These are phyloP conservation scores for Pseudocercospora cruenta DNA, from an alignment of 2,329 filamentous ascomycete species.

Conservation along the genomic window DNA sequence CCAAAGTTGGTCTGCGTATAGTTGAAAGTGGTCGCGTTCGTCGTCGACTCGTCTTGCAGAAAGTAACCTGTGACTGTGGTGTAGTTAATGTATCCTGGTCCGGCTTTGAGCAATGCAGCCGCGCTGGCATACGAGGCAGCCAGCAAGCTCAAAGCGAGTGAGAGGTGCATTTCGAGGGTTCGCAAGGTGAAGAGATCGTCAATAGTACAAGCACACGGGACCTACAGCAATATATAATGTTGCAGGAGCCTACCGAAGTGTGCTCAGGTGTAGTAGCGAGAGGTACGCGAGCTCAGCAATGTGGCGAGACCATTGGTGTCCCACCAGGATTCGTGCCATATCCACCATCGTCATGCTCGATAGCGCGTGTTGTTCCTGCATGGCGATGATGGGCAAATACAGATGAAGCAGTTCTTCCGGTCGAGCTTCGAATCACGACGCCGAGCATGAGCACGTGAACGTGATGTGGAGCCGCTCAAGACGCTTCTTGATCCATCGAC, in stretches of 20 bases:
- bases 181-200: neutral
- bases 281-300: neutral
- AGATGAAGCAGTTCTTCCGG: neutral
- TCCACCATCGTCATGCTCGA: neutral
- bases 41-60: constrained; percentile 63
- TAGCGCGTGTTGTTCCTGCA: constrained; percentile 6
- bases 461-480: constrained; percentile 15
- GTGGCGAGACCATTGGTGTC: neutral
- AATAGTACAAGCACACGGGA: neutral
- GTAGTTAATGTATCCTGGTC: constrained; percentile 57
- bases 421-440: constrained; percentile 14
- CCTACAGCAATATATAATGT: neutral
- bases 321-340: neutral
- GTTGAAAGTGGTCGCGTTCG: constrained; percentile 62
- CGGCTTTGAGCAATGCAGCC: constrained; percentile 16
- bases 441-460: constrained; percentile 16
- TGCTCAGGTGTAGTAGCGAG: neutral
- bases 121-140: constrained; percentile 16
- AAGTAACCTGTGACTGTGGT: constrained; percentile 66
- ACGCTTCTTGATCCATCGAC: neutral
- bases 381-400: neutral
- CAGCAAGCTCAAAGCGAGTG: constrained; percentile 12
- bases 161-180: constrained; percentile 7
- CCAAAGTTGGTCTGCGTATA: constrained; percentile 68
- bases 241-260: neutral